Conservation (phyloP, 257 asterid species). For the Fraxinus cuspidata region DNA sequence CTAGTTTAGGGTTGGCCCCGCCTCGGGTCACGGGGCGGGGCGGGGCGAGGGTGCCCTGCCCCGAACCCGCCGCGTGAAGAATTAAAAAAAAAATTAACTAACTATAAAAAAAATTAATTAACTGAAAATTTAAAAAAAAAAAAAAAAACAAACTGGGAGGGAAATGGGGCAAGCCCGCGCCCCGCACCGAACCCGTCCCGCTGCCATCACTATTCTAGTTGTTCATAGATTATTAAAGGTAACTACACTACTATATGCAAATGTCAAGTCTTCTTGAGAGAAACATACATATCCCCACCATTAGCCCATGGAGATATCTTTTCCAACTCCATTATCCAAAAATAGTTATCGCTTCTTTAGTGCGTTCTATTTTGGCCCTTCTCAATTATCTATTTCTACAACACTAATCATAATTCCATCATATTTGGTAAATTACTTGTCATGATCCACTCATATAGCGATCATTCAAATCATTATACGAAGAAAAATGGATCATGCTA, state of each 20-base stretch:
- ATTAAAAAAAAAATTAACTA: too few species aligned
- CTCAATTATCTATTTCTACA: neutral
- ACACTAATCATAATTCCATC: neutral
- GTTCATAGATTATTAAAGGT: too few species aligned
- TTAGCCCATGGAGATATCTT: neutral
- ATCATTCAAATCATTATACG: neutral
- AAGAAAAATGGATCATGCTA: neutral
- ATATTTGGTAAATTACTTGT: neutral
- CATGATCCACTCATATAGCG: neutral
- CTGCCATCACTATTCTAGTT: too few species aligned
- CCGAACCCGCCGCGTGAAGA: too few species aligned
- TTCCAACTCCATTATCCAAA: neutral
- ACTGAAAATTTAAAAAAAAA: too few species aligned
- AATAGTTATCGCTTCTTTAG: neutral
- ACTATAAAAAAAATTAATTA: too few species aligned
- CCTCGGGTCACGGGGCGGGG: too few species aligned
- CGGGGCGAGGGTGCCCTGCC: too few species aligned
- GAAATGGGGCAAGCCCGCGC: too few species aligned
- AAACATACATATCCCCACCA: slow-evolving; percentile 26
- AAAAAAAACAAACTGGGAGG: too few species aligned
- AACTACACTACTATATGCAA: neutral
- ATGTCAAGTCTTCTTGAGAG: neutral
- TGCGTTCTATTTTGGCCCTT: neutral
- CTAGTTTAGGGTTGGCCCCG: too few species aligned
- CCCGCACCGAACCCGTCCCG: too few species aligned